Evolutionary conservation across 306 rosid species (phyloP).

Genomic region (Acacia acuminata): DNA sequence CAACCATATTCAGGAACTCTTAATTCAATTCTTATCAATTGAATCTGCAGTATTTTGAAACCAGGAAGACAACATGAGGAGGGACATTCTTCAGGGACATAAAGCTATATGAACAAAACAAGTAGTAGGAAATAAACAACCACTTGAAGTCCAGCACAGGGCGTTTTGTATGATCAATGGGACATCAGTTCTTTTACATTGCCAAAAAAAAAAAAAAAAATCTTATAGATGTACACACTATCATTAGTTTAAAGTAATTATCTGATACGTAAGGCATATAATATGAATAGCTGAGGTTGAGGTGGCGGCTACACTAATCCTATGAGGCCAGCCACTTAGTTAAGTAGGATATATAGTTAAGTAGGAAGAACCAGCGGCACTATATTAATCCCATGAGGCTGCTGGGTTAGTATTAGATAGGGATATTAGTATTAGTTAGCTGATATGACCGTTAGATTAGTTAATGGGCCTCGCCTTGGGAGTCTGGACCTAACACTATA

Average conservation of each 20-base stretch:
- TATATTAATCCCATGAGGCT: too few relatives aligned
- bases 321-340: too few relatives aligned
- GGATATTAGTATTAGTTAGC: too few relatives aligned
- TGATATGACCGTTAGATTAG: too few relatives aligned
- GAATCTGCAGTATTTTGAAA: constrained; percentile 54
- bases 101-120: neutral
- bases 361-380: too few relatives aligned
- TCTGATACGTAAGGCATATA: neutral
- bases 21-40: constrained; percentile 82
- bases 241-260: neutral
- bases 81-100: neutral
- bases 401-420: too few relatives aligned
- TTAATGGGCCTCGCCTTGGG: too few relatives aligned
- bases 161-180: neutral
- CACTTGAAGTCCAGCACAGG: neutral
- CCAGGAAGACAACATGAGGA: constrained; percentile 9
- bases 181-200: neutral
- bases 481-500: too few relatives aligned
- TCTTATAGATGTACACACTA: neutral
- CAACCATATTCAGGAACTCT: constrained; percentile 97
- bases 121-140: neutral
- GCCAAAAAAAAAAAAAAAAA: neutral
- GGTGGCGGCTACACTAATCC: too few relatives aligned
- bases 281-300: too few relatives aligned
- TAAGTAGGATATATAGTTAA: too few relatives aligned